Base-by-base conservation (phyloP, 2,329 filamentous ascomycete genomes). In the Alternaria rosae region DNA sequence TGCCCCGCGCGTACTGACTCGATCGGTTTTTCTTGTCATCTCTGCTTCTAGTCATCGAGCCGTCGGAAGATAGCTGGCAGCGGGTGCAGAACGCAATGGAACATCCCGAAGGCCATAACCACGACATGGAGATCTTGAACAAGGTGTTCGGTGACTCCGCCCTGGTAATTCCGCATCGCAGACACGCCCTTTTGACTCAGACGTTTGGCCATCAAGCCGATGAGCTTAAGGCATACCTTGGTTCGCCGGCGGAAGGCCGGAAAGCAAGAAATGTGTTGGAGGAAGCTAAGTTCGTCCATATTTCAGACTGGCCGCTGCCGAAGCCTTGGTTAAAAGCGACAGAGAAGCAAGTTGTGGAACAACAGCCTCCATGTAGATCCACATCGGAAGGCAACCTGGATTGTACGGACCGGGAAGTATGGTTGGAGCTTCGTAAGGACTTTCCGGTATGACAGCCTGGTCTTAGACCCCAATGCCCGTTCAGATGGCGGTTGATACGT, bases 1-100 rank as follows among this genome's bases (percentile, higher is more conserved):
- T 91, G 84, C 88, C 89, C 1, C 85, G 87, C n/a, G 90, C 89
- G 2, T 91, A 92, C 74, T 92, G 89, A 89, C 80, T 85, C 4
- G 85, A 86, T 0, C 53, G 62, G 3, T 57, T 54, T 28, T 67
- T 60, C 51, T 80, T 91, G 5, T 86, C 86, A 0, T 87, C 85
- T 4, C 83, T 87, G 20, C 65, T 90, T 26, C 81, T 90, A 65
- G 82, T 91, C 5, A 77, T 90, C 52, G 79, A 87, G 52, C 89
- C 89, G 0, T 87, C 84, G 0, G 74, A 78, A 8, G 66, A 68
- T 6, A 87, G 89, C 45, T 84, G 85, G 65, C 59, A 71, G 25
- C 62, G 57, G 5, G 62, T 72, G n/a, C 66, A 76, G 38, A 35
- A 62, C 21, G 56, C 61, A 23, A 68, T 69, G 44, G 50, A 65